Evolutionary conservation across 1,139 yeast genomes (phyloP).

Genomic region (Taiozyma sp.): DNA sequence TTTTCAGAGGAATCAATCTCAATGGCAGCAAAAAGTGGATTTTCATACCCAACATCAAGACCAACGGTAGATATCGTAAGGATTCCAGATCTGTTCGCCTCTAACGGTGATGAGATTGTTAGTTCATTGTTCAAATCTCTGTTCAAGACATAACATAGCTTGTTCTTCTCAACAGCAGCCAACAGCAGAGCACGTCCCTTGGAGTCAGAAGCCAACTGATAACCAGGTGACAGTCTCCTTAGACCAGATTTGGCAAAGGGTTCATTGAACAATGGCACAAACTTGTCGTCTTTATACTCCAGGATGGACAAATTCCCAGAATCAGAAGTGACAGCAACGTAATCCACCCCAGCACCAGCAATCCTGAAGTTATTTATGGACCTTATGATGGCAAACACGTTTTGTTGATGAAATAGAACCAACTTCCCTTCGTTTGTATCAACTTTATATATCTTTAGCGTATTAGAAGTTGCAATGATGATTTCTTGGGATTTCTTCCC

Average conservation of each 20-base stretch:
- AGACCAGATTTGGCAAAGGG: constrained; percentile 76
- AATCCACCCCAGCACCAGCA: constrained; percentile 51
- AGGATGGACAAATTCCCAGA: constrained; percentile 69
- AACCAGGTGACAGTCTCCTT: constrained; percentile 73
- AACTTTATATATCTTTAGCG: constrained; percentile 38
- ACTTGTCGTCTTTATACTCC: constrained; percentile 39
- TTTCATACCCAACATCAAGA: constrained; percentile 72
- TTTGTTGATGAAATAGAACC: constrained; percentile 36
- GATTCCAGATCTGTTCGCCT: constrained; percentile 47
- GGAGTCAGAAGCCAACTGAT: constrained; percentile 70
- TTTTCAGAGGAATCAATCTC: constrained; percentile 52
- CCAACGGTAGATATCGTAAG: constrained; percentile 56
- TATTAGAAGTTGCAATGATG: constrained; percentile 54
- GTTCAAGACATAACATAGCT: constrained; percentile 57
- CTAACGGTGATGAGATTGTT: constrained; percentile 69
- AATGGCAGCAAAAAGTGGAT: constrained; percentile 78
- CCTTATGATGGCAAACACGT: constrained; percentile 59
- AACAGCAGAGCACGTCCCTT: constrained; percentile 66
- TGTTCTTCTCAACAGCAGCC: constrained; percentile 69
- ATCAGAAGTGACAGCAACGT: constrained; percentile 70
- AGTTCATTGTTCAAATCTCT: constrained; percentile 40
- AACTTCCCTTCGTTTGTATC: constrained; percentile 57
- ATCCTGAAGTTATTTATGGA: constrained; percentile 45
- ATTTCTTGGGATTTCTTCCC: constrained; percentile 62
- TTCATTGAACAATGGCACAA: constrained; percentile 53